Percentiles rank a stretch among this genome's conserved stretches.
Evolutionary conservation across 2,329 filamentous ascomycete species (phyloP).

Genomic region (Xylaria sp.): DNA sequence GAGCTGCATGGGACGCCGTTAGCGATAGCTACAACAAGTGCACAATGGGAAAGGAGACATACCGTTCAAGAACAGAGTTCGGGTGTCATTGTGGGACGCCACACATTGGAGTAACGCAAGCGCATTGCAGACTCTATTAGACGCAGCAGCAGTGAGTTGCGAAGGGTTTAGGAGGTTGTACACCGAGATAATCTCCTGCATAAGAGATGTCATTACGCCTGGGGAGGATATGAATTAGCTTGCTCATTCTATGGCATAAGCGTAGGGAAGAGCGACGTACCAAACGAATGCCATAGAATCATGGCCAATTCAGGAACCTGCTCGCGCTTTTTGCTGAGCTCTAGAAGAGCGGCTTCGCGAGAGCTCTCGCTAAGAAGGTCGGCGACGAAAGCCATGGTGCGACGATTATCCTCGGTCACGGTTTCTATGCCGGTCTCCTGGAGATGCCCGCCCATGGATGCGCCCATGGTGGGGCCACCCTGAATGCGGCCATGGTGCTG

Average conservation of each 20-base stretch:
- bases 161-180: slow-evolving; percentile 96
- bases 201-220: slow-evolving; percentile 97
- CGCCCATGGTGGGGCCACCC: slow-evolving; percentile 60
- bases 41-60: slow-evolving; percentile 26
- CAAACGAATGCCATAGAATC: slow-evolving; percentile 98
- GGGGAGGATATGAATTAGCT: slow-evolving; percentile 23
- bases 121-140: slow-evolving; percentile 96
- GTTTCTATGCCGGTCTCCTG: slow-evolving; percentile 67
- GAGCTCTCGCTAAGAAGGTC: slow-evolving; percentile 87
- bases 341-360: slow-evolving; percentile 87
- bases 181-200: slow-evolving; percentile 98
- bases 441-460: slow-evolving; percentile 54
- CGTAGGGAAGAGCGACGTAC: slow-evolving; percentile 57
- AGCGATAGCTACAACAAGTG: background rate
- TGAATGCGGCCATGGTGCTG: slow-evolving; percentile 77
- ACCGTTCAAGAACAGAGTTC: slow-evolving; percentile 93
- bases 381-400: slow-evolving; percentile 91
- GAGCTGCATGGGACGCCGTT: slow-evolving; percentile 63
- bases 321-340: slow-evolving; percentile 97
- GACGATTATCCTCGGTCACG: slow-evolving; percentile 86
- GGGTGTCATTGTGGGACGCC: slow-evolving; percentile 94
- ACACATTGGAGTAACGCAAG: slow-evolving; percentile 95
- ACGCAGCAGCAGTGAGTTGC: slow-evolving; percentile 95
- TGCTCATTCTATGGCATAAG: background rate
- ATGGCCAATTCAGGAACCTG: slow-evolving; percentile 95